A percentile compares a stretch with the other conserved stretches of the same genome.
phyloP scores from a whole-genome alignment of 805 yeast genomes.

The Schwanniomyces pseudopolymorphus region DNA sequence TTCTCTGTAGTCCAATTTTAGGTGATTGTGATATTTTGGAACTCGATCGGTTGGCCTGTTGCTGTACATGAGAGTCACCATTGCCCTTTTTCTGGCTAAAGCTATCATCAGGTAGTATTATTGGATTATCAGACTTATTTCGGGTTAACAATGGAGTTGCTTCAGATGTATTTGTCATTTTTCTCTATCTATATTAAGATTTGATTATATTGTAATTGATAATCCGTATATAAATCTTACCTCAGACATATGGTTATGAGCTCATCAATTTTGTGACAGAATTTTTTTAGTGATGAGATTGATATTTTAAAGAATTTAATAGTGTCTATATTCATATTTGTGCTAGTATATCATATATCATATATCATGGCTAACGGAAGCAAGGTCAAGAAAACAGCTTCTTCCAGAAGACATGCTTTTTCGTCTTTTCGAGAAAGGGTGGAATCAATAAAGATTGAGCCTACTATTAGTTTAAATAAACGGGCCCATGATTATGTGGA shows the following conservation, averaged over 20 bases:
- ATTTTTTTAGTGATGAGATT: conserved; percentile 3
- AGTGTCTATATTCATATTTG: not conserved
- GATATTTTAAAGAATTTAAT: not conserved
- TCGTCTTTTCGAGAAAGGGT: conserved; percentile 81
- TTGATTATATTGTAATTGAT: not conserved
- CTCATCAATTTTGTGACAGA: not conserved
- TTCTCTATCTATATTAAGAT: not conserved
- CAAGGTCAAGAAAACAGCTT: conserved; percentile 46
- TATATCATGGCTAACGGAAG: conserved; percentile 8
- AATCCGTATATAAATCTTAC: not conserved
- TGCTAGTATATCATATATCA: not conserved
- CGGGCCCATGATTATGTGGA: conserved; percentile 71
- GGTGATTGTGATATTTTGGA: conserved; percentile 34
- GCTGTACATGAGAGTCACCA: conserved; percentile 1
- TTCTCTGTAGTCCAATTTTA: conserved; percentile 70
- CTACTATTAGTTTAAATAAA: conserved; percentile 52
- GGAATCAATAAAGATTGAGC: conserved; percentile 81
- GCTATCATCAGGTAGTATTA: conserved; percentile 6
- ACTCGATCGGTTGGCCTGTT: conserved; percentile 22
- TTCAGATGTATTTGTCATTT: not conserved
- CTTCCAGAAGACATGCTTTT: conserved; percentile 58
- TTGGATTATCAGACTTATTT: conserved; percentile 9
- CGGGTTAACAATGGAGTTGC: conserved; percentile 13
- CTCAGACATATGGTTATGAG: not conserved
- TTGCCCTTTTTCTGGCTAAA: not conserved